phyloP scores from a whole-genome alignment of 2,329 filamentous ascomycete species.

The Paraphaeosphaeria sporulosa region DNA sequence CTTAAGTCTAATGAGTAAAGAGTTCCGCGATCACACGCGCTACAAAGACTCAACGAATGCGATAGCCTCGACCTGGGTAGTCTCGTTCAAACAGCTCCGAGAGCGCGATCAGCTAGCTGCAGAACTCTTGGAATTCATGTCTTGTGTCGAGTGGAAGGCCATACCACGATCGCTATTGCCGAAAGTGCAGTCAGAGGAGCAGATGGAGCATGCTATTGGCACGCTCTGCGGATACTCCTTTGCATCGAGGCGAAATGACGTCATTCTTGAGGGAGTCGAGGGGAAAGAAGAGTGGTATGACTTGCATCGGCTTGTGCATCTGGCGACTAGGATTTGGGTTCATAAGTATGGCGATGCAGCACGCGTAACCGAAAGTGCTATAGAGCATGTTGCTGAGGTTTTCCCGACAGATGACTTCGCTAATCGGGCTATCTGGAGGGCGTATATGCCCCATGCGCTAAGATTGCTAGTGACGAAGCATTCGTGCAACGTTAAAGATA shows the following conservation, averaged over 20 bases:
- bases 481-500: slow-evolving; percentile 4
- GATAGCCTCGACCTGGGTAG: slow-evolving; percentile 52
- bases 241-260: slow-evolving; percentile 15
- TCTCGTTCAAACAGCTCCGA: slow-evolving; percentile 51
- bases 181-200: slow-evolving; percentile 13
- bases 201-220: slow-evolving; percentile 29
- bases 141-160: slow-evolving; percentile 23
- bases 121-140: slow-evolving; percentile 47
- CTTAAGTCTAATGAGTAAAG: slow-evolving; percentile 45
- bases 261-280: slow-evolving; percentile 2
- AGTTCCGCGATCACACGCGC: slow-evolving; percentile 49
- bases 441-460: slow-evolving; percentile 23
- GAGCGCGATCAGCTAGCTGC: slow-evolving; percentile 42
- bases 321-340: slow-evolving; percentile 25
- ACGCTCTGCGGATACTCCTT: slow-evolving; percentile 35
- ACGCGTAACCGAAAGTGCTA: slow-evolving; percentile 12
- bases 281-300: slow-evolving; percentile 17
- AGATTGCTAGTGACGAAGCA: slow-evolving; percentile 18
- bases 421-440: slow-evolving; percentile 21
- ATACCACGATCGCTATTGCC: slow-evolving; percentile 28
- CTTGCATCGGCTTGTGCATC: slow-evolving; percentile 24
- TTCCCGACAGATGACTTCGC: slow-evolving; percentile 21
- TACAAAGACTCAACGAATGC: slow-evolving; percentile 49
- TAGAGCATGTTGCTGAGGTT: slow-evolving; percentile 17
- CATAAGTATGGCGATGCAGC: slow-evolving; percentile 11